phyloP scores from a whole-genome alignment of 2,329 filamentous ascomycete species.

The Fusarium veterinarium region DNA sequence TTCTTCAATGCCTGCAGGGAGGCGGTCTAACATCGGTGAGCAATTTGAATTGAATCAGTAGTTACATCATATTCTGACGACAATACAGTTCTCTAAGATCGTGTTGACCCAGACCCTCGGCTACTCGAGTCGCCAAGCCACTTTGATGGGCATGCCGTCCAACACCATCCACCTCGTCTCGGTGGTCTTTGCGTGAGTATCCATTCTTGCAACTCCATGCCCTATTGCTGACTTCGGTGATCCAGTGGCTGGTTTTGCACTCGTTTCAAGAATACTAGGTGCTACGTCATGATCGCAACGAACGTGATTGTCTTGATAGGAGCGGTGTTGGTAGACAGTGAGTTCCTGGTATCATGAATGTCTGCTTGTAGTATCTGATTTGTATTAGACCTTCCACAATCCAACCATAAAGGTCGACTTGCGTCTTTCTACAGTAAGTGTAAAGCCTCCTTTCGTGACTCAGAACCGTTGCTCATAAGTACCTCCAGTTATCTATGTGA shows the following conservation, averaged over 20 bases:
- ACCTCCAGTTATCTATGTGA: background rate
- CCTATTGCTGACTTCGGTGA: fast-evolving
- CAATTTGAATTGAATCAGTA: background rate
- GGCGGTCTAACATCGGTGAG: background rate
- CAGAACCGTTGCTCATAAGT: fast-evolving
- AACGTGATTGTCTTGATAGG: background rate
- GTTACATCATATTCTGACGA: fast-evolving
- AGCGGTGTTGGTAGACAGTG: background rate
- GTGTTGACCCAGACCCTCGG: background rate
- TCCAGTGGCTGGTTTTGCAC: background rate
- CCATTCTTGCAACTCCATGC: fast-evolving
- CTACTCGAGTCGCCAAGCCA: background rate
- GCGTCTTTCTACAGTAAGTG: background rate
- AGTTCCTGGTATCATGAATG: fast-evolving
- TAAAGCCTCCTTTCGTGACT: fast-evolving
- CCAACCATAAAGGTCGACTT: background rate
- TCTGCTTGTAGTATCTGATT: background rate
- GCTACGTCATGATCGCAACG: background rate
- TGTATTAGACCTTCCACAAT: background rate
- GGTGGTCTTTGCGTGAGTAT: background rate
- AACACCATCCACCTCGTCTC: background rate
- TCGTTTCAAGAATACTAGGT: background rate
- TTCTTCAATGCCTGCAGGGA: fast-evolving
- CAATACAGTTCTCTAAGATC: fast-evolving
- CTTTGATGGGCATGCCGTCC: background rate